Conservation (phyloP, 1,284 basidiomycete genomes). For the Irpex sp. region DNA sequence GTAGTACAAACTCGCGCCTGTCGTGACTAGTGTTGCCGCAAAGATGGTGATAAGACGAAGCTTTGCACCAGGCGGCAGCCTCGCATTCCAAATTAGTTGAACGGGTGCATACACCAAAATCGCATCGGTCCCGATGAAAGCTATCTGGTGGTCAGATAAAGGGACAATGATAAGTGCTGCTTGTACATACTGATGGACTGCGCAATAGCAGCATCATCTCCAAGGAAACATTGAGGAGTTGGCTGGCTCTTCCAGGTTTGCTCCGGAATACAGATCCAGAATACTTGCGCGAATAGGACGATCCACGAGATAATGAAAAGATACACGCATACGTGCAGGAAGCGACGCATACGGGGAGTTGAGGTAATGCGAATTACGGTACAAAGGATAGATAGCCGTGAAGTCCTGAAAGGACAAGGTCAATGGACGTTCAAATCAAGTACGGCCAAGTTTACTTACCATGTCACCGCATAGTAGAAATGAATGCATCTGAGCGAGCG, state of each 20-base stretch:
- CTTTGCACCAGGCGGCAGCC: background rate
- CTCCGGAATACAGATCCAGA: background rate
- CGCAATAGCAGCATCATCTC: background rate
- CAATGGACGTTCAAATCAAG: too few relatives aligned
- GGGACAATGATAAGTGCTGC: too few relatives aligned
- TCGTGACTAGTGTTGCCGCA: background rate
- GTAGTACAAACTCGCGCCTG: background rate
- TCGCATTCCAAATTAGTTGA: background rate
- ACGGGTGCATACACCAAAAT: background rate
- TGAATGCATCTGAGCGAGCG: background rate
- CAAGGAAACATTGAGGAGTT: background rate
- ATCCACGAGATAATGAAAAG: background rate
- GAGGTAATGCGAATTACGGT: background rate
- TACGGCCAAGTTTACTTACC: background rate
- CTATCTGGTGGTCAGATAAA: background rate
- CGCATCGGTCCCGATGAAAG: background rate
- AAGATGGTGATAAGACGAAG: background rate
- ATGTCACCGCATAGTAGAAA: background rate
- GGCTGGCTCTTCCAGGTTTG: background rate
- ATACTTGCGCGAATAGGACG: background rate
- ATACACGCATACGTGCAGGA: background rate
- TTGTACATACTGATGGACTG: background rate
- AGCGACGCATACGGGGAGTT: background rate
- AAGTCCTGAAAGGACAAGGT: background rate
- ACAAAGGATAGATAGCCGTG: background rate